Evolutionary conservation across 1,284 basidiomycete genomes (phyloP), one percentile per base, ranked within the genome.

Genomic region (Macrocystidia cucumis): DNA sequence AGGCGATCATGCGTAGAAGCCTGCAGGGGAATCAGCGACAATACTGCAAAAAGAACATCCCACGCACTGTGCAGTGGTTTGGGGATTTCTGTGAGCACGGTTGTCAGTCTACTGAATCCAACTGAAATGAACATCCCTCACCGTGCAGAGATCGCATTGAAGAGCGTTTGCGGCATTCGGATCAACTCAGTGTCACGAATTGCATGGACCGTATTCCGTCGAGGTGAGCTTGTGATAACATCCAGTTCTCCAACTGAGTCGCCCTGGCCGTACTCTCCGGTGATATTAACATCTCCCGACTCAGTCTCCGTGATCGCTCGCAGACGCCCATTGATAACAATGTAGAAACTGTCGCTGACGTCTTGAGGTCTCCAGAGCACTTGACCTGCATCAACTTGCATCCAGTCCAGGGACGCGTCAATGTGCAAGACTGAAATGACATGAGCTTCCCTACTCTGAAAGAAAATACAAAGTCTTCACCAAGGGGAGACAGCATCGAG

Each of bases 181-280:
- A 93, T 96, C n/a, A 99, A 69, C 57, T 99, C 96, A 0, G 91
- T 92, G 55, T 99, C 95, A 49, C 95, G 88, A 45, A 99, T 98
- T 3, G 95, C 95, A 59, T 98, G 95, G 7, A 98, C 77, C 1
- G 95, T 98, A 37, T 84, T 92, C 34, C 83, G 73, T 42, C 96
- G 74, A 3, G 76, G 73, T n/a, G 84, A 85, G 45, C 84, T 88
- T 5, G 93, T 97, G 50, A 99, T 98, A 34, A 96, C 95, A 54
- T 98, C 96, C n/a, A 98, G 70, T 55, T 97, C 92, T 20, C 86
- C 86, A 32, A 84, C 82, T 0, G 80, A 79, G 49, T 88, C 84
- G 2, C 80, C 93, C 56, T 98, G 93, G 29, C 96, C 93, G 50
- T 95, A 97, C 63, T 98, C 95, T 14, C 81, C 89, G 3, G 88